Percentiles rank a stretch among this genome's conserved stretches.
These are phyloP conservation scores for Blastocystis sp. DNA, from an alignment of 352 stramenopile genomes.

Conservation along the genomic window DNA sequence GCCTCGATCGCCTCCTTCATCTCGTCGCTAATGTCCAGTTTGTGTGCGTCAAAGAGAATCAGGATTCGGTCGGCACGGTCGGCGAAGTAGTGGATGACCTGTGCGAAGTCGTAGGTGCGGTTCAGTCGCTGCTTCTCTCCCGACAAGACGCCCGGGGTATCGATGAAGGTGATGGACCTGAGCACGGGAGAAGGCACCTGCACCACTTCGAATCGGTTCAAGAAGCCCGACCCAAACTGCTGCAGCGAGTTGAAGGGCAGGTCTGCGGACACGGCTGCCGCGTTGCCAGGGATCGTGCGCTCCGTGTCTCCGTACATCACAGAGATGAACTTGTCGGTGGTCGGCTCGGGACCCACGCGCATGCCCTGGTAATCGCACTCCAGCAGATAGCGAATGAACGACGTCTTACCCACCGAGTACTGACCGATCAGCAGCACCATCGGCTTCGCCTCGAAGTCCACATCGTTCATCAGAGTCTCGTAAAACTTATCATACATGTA, in stretches of 20 bases:
- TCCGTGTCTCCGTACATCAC: constrained; percentile 93
- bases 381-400: constrained; percentile 90
- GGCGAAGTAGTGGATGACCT: constrained; percentile 80
- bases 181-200: constrained; percentile 86
- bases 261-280: constrained; percentile 77
- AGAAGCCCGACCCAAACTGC: constrained; percentile 93
- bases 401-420: constrained; percentile 96
- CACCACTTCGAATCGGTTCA: constrained; percentile 92
- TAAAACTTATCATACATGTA: constrained; percentile 86
- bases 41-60: constrained; percentile 98
- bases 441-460: constrained; percentile 92
- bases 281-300: constrained; percentile 90
- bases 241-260: constrained; percentile 63
- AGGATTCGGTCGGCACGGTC: constrained; percentile 91
- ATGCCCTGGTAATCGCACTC: constrained; percentile 89
- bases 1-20: constrained; percentile 93
- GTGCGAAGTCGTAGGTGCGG: constrained; percentile 89
- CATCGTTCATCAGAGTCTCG: constrained; percentile 80
- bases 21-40: constrained; percentile 97
- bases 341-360: constrained; percentile 92
- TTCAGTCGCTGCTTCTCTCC: constrained; percentile 93
- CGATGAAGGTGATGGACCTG: constrained; percentile 89
- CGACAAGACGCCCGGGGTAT: constrained; percentile 94
- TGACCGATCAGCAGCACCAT: constrained; percentile 93
- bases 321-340: constrained; percentile 92